Conservation (phyloP, 257 asterid genomes). For the Solanum appendiculatum region DNA sequence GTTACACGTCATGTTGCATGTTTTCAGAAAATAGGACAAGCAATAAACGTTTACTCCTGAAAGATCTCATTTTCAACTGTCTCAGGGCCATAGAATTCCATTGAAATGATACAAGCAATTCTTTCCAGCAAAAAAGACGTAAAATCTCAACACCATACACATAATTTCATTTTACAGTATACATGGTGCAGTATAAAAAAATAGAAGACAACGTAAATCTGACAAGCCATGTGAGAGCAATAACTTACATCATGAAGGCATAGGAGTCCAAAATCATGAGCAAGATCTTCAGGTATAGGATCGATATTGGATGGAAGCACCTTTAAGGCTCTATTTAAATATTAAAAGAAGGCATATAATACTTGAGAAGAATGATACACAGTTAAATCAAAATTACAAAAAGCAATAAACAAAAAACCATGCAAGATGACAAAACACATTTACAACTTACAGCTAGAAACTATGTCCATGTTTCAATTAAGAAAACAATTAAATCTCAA, state of each 20-base stretch:
- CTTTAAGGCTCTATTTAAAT: conserved; percentile 51
- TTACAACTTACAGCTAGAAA: background rate
- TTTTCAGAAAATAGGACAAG: background rate
- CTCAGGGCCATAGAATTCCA: background rate
- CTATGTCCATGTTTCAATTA: background rate
- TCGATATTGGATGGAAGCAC: conserved; percentile 56
- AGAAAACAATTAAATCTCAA: background rate
- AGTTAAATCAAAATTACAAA: background rate
- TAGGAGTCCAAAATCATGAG: conserved; percentile 50
- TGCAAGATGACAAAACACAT: background rate
- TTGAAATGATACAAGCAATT: background rate
- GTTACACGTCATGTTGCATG: background rate
- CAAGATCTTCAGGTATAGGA: conserved; percentile 72
- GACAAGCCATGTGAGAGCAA: background rate
- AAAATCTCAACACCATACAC: background rate
- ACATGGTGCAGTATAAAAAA: background rate
- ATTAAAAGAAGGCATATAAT: conserved; percentile 6
- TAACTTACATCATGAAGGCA: conserved; percentile 66
- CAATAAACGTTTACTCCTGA: background rate
- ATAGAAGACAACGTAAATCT: background rate
- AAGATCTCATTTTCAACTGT: background rate
- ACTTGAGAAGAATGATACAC: background rate
- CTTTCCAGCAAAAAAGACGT: background rate
- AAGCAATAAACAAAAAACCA: background rate
- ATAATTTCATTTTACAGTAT: background rate